Base-by-base conservation (phyloP, 768 basidiomycete species). In the Pholiota molesta region DNA sequence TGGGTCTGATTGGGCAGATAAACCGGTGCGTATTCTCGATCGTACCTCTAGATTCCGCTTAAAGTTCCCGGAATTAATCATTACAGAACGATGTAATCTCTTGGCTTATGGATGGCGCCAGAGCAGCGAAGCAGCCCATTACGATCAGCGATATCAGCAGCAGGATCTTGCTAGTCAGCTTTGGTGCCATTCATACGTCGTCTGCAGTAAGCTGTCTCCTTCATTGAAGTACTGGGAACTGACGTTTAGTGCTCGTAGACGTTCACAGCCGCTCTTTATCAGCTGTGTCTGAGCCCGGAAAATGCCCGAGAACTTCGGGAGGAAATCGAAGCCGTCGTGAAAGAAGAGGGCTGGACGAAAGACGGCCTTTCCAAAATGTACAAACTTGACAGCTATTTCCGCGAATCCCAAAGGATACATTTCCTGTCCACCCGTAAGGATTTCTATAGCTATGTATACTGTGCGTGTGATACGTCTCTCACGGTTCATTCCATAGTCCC, bases 21-120 rank as follows among this genome's bases (percentile, higher is more conserved):
- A 72, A 65, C 76, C 76, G 37, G 74, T 75, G 21, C 42, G 62
- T 44, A 13, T 17, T 45, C 26, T 54, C 16, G 29, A 23, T 31
- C 26, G 8, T 10, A 3, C 11, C 10, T 49, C 4, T 26, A 23
- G 8, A 19, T 13, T 59, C 54, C 54, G 35, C 58, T n/a, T n/a
- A n/a, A n/a, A n/a, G n/a, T n/a, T n/a, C n/a, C n/a, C n/a, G n/a
- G n/a, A n/a, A n/a, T n/a, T n/a, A n/a, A n/a, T n/a, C n/a, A n/a
- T n/a, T n/a, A n/a, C n/a, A n/a, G 83, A 76, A 78, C 55, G 83
- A 84, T 58, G 62, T 84, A n/a, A 71, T 84, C 0, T 73, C 76
- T 17, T 86, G 82, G 81, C 69, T 83, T 11, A 72, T 84, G 39
- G 81, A 80, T 45, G 71, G 68, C 8, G 79, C 80, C 0, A 64